phyloP scores from a whole-genome alignment of 2,329 filamentous ascomycete genomes.

The Ceratocystis huliohia region DNA sequence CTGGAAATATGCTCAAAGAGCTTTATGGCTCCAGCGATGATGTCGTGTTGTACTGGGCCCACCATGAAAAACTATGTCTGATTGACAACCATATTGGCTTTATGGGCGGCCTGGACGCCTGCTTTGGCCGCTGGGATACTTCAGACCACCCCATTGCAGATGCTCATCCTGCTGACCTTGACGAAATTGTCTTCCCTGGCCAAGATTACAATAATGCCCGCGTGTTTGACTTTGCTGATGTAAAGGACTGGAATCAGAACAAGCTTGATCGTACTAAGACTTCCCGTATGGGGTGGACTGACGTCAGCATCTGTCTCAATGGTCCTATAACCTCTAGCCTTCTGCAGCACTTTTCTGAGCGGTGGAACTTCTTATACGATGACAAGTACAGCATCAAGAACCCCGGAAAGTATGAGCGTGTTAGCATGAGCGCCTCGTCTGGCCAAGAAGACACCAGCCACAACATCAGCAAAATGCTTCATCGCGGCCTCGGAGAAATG shows the following conservation, averaged over 20 bases:
- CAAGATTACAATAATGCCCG: conserved; percentile 89
- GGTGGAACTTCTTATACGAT: conserved; percentile 85
- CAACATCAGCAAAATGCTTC: conserved; percentile 16
- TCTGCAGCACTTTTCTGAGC: conserved; percentile 63
- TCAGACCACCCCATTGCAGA: conserved; percentile 65
- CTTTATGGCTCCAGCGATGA: conserved; percentile 73
- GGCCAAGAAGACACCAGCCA: background rate
- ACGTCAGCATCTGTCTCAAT: conserved; percentile 63
- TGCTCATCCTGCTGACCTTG: conserved; percentile 64
- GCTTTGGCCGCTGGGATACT: conserved; percentile 75
- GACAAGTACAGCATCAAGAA: conserved; percentile 57
- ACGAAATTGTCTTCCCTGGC: conserved; percentile 68
- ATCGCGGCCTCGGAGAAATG: conserved; percentile 17
- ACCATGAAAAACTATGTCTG: conserved; percentile 82
- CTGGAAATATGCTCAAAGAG: conserved; percentile 59
- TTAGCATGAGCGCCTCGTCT: conserved; percentile 19
- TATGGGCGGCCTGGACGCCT: conserved; percentile 84
- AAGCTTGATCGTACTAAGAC: conserved; percentile 68
- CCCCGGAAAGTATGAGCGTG: conserved; percentile 37
- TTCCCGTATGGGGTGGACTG: conserved; percentile 87
- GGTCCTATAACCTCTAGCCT: conserved; percentile 67
- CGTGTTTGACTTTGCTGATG: conserved; percentile 69
- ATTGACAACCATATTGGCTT: conserved; percentile 70
- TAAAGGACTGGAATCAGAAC: conserved; percentile 69
- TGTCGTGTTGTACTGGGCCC: conserved; percentile 79